Base-by-base conservation (phyloP, 345 rosid genomes). In the Odontarrhena argentea region DNA sequence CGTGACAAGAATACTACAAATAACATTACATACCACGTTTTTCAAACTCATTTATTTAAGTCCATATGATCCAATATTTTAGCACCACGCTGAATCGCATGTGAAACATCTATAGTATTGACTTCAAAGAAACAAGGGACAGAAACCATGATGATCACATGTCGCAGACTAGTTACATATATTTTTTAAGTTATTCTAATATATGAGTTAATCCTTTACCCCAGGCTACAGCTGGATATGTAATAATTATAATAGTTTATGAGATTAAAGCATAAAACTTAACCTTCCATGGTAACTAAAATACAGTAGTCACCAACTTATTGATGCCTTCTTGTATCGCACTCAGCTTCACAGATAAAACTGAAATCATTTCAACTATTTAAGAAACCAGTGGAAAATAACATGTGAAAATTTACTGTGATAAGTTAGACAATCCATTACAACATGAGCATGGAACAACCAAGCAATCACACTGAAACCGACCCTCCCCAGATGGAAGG, bases 241-340 rank as follows among this genome's bases (percentile, higher is more conserved):
- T n/a, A n/a, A n/a, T n/a, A n/a, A n/a, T n/a, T n/a, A n/a, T n/a
- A n/a, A n/a, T n/a, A n/a, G n/a, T n/a, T n/a, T n/a, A n/a, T n/a
- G n/a, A n/a, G n/a, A n/a, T n/a, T n/a, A n/a, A n/a, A n/a, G n/a
- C n/a, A n/a, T n/a, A n/a, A n/a, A n/a, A n/a, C n/a, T n/a, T n/a
- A n/a, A n/a, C n/a, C n/a, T n/a, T n/a, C n/a, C n/a, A n/a, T n/a
- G n/a, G n/a, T n/a, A n/a, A n/a, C n/a, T n/a, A n/a, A n/a, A n/a
- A n/a, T n/a, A n/a, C n/a, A n/a, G 22, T 18, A 18, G 22, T 18
- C 69, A 42, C 10, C 15, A 26, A 28, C 51, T 64, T 67, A 30
- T 22, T 67, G 38, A 47, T 56, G 30, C 32, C 57, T 22, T 37
- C 41, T 28, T 47, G 72, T 56, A 47, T 26, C 38, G 48, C 48